Base-by-base conservation (phyloP, 2,329 filamentous ascomycete species). In the Pseudogymnoascus sp. region DNA sequence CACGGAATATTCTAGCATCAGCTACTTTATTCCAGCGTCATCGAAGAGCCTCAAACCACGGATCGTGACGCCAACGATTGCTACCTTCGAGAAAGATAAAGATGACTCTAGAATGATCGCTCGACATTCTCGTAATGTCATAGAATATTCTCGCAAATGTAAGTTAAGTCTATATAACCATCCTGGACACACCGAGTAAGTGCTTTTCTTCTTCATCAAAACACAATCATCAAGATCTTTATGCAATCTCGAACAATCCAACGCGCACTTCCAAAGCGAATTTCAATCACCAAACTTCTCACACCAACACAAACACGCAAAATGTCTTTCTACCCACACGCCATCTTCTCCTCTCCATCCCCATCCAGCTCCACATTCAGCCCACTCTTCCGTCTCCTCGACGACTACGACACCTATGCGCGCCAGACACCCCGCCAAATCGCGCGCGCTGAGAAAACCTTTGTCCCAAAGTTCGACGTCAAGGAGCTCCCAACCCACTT, bases 381-480 rank as follows among this genome's bases (percentile, higher is more conserved):
- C 43, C 81, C 82, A 63, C 80, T 87, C 71, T 85, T 87, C 79
- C 82, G 83, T 66, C 79, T 87, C 67, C 81, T 87, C 62, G 82
- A 85, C 69, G 83, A 85, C 75, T 85, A 83, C 69, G 84, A 87
- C 73, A 79, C 74, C 72, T 83, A 84, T 75, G 77, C 77, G 67
- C 78, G 77, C 60, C 36, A 62, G 2, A 8, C 61, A 62, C 68
- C 34, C 57, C 66, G 16, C 61, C 66, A 64, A 63, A 62, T 21
- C 64, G 45, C 51, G 62, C 62, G 21, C 67, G 67, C 36, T 61
- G 64, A 25, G n/a, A 61, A 62, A 36, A 64, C 82, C 72, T 93
- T 91, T 82, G 83, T 84, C 65, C 90, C 90, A 62, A 87, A 85
- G 76, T 93, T 93, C 72, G 90, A 93, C 71, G 81, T 93, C 66